Evolutionary conservation across 352 stramenopile genomes (phyloP), one percentile per base, ranked within the genome.

Genomic region (Blastocystis sp.): DNA sequence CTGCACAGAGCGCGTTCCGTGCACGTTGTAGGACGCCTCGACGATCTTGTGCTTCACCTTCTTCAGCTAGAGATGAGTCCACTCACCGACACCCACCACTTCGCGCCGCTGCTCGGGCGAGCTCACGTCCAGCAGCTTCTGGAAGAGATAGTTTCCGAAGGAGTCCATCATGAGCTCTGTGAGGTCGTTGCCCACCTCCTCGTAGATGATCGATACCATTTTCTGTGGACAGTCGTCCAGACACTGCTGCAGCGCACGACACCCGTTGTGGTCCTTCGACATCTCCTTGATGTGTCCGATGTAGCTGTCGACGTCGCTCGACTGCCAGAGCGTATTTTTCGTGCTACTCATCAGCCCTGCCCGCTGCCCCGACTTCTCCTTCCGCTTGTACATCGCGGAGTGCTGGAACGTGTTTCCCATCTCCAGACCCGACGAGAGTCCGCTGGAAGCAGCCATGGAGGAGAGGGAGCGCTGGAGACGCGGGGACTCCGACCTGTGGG

Each of bases 101-200:
- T 94, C 95, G 30, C 97, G 91, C 0, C 96, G 93, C 90, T 98
- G 95, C 54, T 94, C 93, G 4, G 94, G 92, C 43, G 92, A 95
- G 66, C 97, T 96, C 65, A 96, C 95, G 88, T 98, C 97, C 37
- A 98, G 92, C 43, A 99, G 95, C 92, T 99, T 99, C 92, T 99
- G 97, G 91, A 99, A 98, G 13, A 99, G 91, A 88, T 99, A 99
- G 91, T 98, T 99, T 6, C 97, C 97, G 91, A 99, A 99, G 5
- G 96, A 96, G 91, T 99, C 96, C n/a, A 98, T 95, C 96, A 99
- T 98, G 91, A 98, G 96, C 91, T 98, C 95, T 11, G 94, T 94
- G 92, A 98, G 94, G 90, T 98, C 96, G 39, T 96, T 93, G 7
- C 98, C 92, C n/a, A 96, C 96, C 92, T 99, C 96, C n/a, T 95